phyloP scores from a whole-genome alignment of 1,284 basidiomycete species.

The Trichosporon sp. region DNA sequence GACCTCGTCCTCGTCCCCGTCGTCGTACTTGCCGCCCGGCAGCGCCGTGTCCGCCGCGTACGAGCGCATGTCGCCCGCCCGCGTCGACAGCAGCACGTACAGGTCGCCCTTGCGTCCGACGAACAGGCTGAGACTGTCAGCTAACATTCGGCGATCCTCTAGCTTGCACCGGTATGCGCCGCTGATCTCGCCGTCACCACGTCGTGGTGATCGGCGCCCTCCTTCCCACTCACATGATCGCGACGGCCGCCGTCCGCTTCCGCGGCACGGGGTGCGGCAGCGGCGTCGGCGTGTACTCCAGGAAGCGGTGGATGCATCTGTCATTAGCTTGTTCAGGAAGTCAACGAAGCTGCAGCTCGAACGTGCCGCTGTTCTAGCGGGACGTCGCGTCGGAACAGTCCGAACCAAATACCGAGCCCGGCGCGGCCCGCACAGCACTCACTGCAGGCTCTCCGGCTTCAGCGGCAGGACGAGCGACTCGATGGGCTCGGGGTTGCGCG shows the following conservation, averaged over 20 bases:
- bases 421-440: background rate
- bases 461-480: conserved; percentile 40
- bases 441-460: conserved; percentile 43
- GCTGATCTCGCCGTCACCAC: background rate
- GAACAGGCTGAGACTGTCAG: conserved; percentile 54
- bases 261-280: conserved; percentile 27
- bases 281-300: conserved; percentile 25
- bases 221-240: conserved; percentile 29
- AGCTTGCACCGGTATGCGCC: too few relatives aligned
- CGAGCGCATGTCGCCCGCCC: conserved; percentile 63
- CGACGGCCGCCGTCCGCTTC: conserved; percentile 39
- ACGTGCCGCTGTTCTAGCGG: too few relatives aligned
- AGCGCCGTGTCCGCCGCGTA: conserved; percentile 80
- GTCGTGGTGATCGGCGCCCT: background rate
- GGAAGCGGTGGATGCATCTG: conserved; percentile 42
- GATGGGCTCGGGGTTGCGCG: conserved; percentile 29
- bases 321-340: background rate
- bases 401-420: background rate
- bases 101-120: conserved; percentile 73
- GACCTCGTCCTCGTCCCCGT: conserved; percentile 62
- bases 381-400: background rate
- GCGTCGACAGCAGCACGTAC: conserved; percentile 64
- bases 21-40: conserved; percentile 74
- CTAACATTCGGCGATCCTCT: background rate
- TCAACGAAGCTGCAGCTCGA: too few relatives aligned